These are phyloP conservation scores for Flaveria bidentis DNA, from an alignment of 129 eudicot genomes.

Conservation along the genomic window DNA sequence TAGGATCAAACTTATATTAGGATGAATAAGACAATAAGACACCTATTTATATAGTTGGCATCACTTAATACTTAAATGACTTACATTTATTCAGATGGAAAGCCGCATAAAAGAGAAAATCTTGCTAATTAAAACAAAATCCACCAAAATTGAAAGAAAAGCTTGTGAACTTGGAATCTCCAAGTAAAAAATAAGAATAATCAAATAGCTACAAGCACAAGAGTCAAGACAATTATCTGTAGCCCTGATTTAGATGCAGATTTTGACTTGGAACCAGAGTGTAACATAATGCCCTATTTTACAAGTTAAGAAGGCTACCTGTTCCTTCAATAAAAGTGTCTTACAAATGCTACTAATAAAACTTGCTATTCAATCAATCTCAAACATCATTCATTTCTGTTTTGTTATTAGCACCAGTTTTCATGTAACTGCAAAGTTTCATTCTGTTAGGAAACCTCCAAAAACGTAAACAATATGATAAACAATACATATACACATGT, in stretches of 20 bases:
- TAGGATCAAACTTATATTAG: not conserved
- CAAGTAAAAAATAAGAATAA: not conserved
- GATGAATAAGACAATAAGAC: not conserved
- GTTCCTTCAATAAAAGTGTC: not conserved
- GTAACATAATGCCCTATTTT: not conserved
- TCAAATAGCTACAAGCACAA: not conserved
- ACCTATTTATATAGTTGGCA: not conserved
- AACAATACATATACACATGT: not conserved
- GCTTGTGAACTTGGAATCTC: conserved; percentile 11
- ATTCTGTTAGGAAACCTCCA: conserved; percentile 10
- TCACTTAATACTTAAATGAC: not conserved
- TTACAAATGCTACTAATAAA: conserved; percentile 8
- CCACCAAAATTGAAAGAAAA: conserved; percentile 18
- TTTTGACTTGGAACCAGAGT: not conserved
- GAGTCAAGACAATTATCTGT: not conserved
- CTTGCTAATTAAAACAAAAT: not conserved
- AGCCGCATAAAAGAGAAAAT: not conserved
- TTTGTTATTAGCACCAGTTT: conserved; percentile 10
- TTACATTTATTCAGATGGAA: not conserved
- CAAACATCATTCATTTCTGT: not conserved
- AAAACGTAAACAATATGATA: not conserved
- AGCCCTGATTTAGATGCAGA: not conserved
- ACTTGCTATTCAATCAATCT: not conserved
- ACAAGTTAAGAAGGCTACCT: not conserved
- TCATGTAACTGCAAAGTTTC: not conserved